These are phyloP conservation scores for Myxozyma udenii DNA, from an alignment of 805 yeast genomes.

Conservation along the genomic window DNA sequence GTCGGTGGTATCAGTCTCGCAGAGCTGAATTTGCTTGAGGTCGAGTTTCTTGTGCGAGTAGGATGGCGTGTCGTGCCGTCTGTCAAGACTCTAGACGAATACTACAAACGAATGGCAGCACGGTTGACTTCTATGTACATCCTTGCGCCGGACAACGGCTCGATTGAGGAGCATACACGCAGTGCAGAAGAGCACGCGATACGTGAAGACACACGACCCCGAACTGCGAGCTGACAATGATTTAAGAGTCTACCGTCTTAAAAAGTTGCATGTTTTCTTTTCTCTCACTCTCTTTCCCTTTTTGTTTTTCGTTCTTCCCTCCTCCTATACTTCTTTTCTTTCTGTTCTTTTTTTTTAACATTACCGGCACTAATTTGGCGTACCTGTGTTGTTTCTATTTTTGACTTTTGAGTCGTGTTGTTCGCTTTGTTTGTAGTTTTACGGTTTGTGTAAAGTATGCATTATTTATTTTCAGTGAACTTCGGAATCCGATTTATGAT, in stretches of 20 bases:
- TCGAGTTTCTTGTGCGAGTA: conserved; percentile 78
- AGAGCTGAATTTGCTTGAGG: conserved; percentile 82
- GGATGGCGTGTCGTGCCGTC: conserved; percentile 71
- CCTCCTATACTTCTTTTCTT: no score
- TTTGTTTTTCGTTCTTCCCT: no score
- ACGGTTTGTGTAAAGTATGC: no score
- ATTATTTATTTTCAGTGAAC: no score
- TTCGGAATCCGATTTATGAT: no score
- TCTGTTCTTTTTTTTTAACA: no score
- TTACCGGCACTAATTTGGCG: not conserved
- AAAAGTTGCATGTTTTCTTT: no score
- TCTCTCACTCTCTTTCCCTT: no score
- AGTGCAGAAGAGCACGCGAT: not conserved
- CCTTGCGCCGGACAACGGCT: conserved; percentile 14
- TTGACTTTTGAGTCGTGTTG: no score
- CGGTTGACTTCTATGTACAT: conserved; percentile 32
- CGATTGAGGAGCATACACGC: not conserved
- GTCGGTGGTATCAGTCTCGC: conserved; percentile 88
- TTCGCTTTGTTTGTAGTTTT: no score
- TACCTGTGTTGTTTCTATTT: not conserved
- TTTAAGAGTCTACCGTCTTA: no score
- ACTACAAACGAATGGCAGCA: conserved; percentile 38
- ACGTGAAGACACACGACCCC: not conserved
- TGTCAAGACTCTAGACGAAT: conserved; percentile 35
- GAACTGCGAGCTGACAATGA: no score